phyloP scores from a whole-genome alignment of 768 basidiomycete species.

The Agrocybe chaxingu region DNA sequence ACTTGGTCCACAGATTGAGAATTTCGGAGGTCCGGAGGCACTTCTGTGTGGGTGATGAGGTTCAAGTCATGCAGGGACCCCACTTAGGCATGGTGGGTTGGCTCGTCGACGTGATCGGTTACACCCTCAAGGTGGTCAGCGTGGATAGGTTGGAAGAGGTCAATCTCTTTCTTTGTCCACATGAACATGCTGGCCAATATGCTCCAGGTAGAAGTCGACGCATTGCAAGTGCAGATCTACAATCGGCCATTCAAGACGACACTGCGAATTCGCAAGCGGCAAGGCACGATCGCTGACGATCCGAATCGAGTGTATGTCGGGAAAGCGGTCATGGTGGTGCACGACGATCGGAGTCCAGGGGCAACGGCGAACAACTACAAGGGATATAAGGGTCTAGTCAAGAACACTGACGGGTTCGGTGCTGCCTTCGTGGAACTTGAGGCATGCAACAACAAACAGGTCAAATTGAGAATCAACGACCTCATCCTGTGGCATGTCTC shows the following conservation, averaged over 20 bases:
- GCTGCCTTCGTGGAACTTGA: neutral
- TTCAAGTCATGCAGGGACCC: neutral
- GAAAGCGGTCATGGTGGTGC: neutral
- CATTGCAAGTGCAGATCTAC: no score
- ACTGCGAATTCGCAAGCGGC: no score
- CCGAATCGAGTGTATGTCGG: neutral
- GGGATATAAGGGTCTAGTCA: neutral
- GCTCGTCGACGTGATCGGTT: neutral
- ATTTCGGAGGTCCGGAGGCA: neutral
- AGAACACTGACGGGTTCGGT: neutral
- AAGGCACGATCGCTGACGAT: neutral
- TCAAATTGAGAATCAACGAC: no score
- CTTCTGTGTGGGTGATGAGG: slow-evolving; percentile 1
- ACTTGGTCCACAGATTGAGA: neutral
- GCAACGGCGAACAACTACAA: neutral
- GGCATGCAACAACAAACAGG: neutral
- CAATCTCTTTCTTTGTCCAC: no score
- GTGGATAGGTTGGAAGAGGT: no score
- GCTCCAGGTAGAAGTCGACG: no score
- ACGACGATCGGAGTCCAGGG: neutral
- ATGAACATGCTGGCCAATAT: no score
- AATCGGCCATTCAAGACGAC: no score
- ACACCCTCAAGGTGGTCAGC: neutral
- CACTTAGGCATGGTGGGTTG: neutral
- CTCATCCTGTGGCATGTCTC: no score